Evolutionary conservation across 257 asterid species (phyloP).

Genomic region (Fraxinus quadrangulata): DNA sequence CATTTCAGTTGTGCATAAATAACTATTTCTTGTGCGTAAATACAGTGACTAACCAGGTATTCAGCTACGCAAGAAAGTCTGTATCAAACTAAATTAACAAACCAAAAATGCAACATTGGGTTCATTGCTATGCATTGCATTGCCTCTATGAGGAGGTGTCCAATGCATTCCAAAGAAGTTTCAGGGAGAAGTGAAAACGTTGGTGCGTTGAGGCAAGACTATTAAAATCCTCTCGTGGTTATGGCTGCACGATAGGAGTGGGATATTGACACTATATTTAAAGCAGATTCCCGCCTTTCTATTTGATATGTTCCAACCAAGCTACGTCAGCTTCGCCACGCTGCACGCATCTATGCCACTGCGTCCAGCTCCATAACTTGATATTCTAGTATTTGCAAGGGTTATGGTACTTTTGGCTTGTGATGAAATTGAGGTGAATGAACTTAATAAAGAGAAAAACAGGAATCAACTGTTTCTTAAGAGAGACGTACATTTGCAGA

Average conservation of each 20-base stretch:
- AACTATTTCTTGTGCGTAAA: background rate
- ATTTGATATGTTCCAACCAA: constrained; percentile 98
- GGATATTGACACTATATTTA: constrained; percentile 89
- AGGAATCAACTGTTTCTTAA: background rate
- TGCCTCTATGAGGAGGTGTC: constrained; percentile 90
- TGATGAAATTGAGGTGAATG: no score
- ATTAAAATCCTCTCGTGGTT: constrained; percentile 83
- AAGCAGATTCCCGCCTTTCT: constrained; percentile 78
- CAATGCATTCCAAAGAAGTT: constrained; percentile 63
- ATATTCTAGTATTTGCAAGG: constrained; percentile 8
- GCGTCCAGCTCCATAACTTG: constrained; percentile 47
- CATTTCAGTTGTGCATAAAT: background rate
- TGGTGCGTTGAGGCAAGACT: constrained; percentile 92
- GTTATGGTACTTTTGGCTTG: no score
- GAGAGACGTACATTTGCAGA: background rate
- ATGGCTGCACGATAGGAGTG: constrained; percentile 80
- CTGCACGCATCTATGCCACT: constrained; percentile 73
- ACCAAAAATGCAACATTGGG: constrained; percentile 96
- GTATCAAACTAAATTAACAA: constrained; percentile 98
- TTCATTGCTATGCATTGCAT: constrained; percentile 92
- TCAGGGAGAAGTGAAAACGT: constrained; percentile 94
- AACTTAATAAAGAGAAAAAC: background rate
- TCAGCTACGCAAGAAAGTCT: constrained; percentile 80
- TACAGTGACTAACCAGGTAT: constrained; percentile 88
- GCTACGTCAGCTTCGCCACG: constrained; percentile 97